phyloP scores from a whole-genome alignment of 352 stramenopile genomes.

The Phytophthora colocasiae region DNA sequence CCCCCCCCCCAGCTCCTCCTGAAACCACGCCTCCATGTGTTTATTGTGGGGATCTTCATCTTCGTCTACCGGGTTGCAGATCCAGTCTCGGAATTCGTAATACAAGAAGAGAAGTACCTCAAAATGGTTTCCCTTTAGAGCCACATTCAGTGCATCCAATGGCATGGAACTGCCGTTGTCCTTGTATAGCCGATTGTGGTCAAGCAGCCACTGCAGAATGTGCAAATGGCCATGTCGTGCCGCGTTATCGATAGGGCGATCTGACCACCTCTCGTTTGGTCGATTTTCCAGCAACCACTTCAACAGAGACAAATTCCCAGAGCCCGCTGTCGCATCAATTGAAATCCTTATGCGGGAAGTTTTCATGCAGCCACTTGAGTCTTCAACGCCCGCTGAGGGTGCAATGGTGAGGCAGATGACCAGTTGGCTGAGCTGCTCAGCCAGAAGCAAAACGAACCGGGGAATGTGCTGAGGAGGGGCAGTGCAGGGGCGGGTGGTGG shows the following conservation, averaged over 20 bases:
- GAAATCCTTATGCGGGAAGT: neutral
- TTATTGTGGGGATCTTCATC: neutral
- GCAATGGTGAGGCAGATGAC: too few species aligned
- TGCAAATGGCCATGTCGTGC: neutral
- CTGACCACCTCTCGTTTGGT: slow-evolving; percentile 9
- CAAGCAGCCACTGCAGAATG: neutral
- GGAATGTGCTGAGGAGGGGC: too few species aligned
- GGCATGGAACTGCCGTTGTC: neutral
- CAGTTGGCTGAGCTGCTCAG: too few species aligned
- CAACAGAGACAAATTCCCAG: neutral
- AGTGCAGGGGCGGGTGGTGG: too few species aligned
- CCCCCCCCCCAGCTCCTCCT: neutral
- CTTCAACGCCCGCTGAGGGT: too few species aligned
- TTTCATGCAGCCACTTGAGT: slow-evolving; percentile 2
- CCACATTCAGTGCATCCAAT: neutral
- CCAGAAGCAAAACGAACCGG: too few species aligned
- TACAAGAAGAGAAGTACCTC: slow-evolving; percentile 3
- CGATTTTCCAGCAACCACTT: slow-evolving; percentile 12
- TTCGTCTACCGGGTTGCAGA: neutral
- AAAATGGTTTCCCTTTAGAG: slow-evolving; percentile 4
- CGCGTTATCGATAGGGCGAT: neutral
- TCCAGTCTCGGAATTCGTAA: neutral
- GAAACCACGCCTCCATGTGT: neutral
- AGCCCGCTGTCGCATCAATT: neutral
- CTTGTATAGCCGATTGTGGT: neutral